A percentile compares a stretch with the other conserved stretches of the same genome.
Conservation (phyloP, 345 rosid genomes). For the Kandelia obovata region DNA sequence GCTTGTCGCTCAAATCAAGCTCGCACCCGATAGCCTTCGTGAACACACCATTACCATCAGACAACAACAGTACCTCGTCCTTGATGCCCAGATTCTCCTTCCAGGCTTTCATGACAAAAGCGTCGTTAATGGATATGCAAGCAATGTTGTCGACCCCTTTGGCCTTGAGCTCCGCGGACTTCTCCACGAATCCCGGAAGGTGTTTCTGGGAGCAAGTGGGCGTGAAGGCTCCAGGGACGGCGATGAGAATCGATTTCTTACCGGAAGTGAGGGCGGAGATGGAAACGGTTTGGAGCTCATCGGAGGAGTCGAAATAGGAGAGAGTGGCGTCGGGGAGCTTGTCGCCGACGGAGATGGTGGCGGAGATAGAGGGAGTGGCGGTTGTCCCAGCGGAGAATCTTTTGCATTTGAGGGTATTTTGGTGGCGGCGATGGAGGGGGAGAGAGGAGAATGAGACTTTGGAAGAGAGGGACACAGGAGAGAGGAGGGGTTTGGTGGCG, state of each 20-base stretch:
- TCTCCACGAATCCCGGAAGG: slow-evolving; percentile 87
- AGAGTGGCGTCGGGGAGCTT: slow-evolving; percentile 83
- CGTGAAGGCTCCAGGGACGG: slow-evolving; percentile 92
- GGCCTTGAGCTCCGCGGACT: slow-evolving; percentile 68
- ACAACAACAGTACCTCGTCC: slow-evolving; percentile 66
- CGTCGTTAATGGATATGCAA: slow-evolving; percentile 80
- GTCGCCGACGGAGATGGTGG: slow-evolving; percentile 71
- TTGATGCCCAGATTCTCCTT: slow-evolving; percentile 61
- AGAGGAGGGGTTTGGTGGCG: slow-evolving; percentile 24
- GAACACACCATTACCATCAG: slow-evolving; percentile 73
- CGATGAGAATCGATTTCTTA: slow-evolving; percentile 74
- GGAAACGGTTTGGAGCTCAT: slow-evolving; percentile 72
- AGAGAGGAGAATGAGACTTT: slow-evolving; percentile 30
- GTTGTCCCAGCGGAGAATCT: slow-evolving; percentile 29
- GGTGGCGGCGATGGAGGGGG: slow-evolving; percentile 26
- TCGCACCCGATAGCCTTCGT: slow-evolving; percentile 72
- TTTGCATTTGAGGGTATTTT: slow-evolving; percentile 15
- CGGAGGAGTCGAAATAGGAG: slow-evolving; percentile 69
- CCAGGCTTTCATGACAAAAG: slow-evolving; percentile 85
- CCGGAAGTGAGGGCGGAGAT: slow-evolving; percentile 67
- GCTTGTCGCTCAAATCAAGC: slow-evolving; percentile 79
- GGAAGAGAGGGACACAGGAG: slow-evolving; percentile 32
- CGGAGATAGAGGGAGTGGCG: slow-evolving; percentile 28
- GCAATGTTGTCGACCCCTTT: slow-evolving; percentile 82
- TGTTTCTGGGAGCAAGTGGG: slow-evolving; percentile 94